phyloP scores from a whole-genome alignment of 495 filamentous ascomycete genomes.

The Penicillium atrosanguineum region DNA sequence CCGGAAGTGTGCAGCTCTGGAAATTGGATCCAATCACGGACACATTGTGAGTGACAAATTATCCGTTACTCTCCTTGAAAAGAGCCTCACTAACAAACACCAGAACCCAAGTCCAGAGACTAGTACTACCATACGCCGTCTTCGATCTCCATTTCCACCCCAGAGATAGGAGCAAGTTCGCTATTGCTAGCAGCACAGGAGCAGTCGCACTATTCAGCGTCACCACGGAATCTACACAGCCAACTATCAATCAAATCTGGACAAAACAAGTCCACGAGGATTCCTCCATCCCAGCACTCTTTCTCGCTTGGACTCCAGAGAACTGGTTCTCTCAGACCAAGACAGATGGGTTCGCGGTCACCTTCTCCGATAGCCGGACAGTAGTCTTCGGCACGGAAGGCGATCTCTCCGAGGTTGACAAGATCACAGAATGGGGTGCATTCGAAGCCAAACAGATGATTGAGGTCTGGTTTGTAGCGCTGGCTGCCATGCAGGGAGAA shows the following conservation, averaged over 20 bases:
- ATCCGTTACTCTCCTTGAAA: neutral
- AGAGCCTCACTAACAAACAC: constrained; percentile 1
- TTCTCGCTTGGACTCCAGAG: constrained; percentile 67
- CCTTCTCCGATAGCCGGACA: constrained; percentile 63
- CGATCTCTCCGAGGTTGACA: constrained; percentile 9
- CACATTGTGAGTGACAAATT: constrained; percentile 46
- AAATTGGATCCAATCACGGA: constrained; percentile 41
- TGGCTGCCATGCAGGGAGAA: constrained; percentile 18
- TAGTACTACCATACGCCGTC: constrained; percentile 64
- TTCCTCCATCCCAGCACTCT: constrained; percentile 60
- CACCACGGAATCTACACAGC: constrained; percentile 7
- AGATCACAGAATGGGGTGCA: constrained; percentile 23
- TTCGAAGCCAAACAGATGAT: constrained; percentile 38
- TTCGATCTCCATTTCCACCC: constrained; percentile 85
- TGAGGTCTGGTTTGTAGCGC: constrained; percentile 47
- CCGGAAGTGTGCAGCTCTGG: constrained; percentile 71
- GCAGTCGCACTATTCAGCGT: constrained; percentile 61
- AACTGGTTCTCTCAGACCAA: constrained; percentile 29
- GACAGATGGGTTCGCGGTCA: constrained; percentile 57
- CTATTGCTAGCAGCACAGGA: constrained; percentile 71
- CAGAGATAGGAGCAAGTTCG: constrained; percentile 52
- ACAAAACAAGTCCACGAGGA: constrained; percentile 44
- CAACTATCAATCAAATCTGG: constrained; percentile 31
- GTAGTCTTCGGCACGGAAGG: constrained; percentile 46
- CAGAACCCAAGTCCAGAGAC: constrained; percentile 40